These are phyloP conservation scores for Cystobasidiaceae sp. DNA, from an alignment of 1,284 basidiomycete genomes.

Conservation along the genomic window DNA sequence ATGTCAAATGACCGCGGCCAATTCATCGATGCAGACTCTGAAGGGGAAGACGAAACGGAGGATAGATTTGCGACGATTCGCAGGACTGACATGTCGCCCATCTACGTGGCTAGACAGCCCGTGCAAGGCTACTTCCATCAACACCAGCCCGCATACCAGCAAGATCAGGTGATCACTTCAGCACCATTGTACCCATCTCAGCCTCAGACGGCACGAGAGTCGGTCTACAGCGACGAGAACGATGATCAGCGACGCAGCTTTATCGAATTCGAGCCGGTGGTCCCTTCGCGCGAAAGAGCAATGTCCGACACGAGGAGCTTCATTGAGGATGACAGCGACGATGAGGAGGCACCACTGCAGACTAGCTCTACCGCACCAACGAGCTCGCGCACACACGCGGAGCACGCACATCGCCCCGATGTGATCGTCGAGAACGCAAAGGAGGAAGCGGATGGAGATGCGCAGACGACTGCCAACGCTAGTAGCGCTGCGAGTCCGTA, in stretches of 20 bases:
- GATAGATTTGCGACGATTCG: conserved; percentile 6
- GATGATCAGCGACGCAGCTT: not conserved
- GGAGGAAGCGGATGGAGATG: not conserved
- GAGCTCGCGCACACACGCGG: not conserved
- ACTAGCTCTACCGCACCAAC: not conserved
- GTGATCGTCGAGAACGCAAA: not conserved
- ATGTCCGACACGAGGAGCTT: conserved; percentile 2
- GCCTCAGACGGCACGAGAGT: not conserved
- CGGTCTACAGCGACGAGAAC: not conserved
- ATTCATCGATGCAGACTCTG: conserved; percentile 1
- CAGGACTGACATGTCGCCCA: conserved; percentile 3
- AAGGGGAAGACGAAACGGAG: not conserved
- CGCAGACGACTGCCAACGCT: too few species aligned
- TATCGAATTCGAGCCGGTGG: conserved; percentile 18
- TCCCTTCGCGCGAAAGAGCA: not conserved
- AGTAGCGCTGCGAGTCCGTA: too few species aligned
- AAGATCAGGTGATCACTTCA: too few species aligned
- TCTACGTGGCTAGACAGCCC: not conserved
- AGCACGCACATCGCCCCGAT: not conserved
- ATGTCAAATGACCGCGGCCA: not conserved
- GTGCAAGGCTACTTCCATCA: not conserved
- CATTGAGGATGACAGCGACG: conserved; percentile 25
- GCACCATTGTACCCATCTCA: too few species aligned
- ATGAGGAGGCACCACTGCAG: not conserved
- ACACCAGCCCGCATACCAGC: not conserved